These are phyloP conservation scores for Colletotrichum sp. DNA, from an alignment of 2,329 filamentous ascomycete species.

Conservation along the genomic window DNA sequence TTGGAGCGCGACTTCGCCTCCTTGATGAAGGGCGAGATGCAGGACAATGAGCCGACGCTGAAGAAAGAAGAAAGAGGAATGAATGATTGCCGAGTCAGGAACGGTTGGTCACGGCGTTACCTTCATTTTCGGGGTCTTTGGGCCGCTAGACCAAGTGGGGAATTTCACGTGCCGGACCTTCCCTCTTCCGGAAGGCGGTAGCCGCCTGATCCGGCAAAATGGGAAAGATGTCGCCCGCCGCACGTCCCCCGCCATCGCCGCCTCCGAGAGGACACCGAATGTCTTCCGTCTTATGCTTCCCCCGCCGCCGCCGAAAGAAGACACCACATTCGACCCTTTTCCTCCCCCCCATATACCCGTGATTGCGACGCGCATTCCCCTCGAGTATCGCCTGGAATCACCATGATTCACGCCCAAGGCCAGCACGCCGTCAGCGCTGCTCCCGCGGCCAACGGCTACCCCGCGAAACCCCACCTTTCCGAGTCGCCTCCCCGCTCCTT, in stretches of 20 bases:
- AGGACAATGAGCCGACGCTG: not conserved
- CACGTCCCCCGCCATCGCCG: slow-evolving; percentile 14
- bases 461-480: slow-evolving; percentile 20
- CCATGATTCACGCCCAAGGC: slow-evolving; percentile 4
- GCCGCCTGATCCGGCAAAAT: not conserved
- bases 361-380: not conserved
- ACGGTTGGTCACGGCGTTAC: not conserved
- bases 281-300: slow-evolving; percentile 1
- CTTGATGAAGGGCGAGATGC: not conserved
- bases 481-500: slow-evolving; percentile 24
- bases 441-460: slow-evolving; percentile 9
- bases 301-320: not conserved
- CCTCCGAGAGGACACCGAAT: slow-evolving; percentile 15
- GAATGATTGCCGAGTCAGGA: not conserved
- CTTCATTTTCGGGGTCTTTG: not conserved
- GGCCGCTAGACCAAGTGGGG: not conserved
- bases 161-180: not conserved
- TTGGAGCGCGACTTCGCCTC: not conserved
- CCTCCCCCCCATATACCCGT: not conserved
- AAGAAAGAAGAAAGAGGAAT: not conserved
- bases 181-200: not conserved
- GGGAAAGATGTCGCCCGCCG: not conserved
- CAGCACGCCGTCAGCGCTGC: not conserved
- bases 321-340: not conserved
- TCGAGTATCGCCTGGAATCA: not conserved